Evolutionary conservation across 73 alveolate species (phyloP), one percentile per base, ranked within the genome.

Genomic region (Paraurostyla sp.): DNA sequence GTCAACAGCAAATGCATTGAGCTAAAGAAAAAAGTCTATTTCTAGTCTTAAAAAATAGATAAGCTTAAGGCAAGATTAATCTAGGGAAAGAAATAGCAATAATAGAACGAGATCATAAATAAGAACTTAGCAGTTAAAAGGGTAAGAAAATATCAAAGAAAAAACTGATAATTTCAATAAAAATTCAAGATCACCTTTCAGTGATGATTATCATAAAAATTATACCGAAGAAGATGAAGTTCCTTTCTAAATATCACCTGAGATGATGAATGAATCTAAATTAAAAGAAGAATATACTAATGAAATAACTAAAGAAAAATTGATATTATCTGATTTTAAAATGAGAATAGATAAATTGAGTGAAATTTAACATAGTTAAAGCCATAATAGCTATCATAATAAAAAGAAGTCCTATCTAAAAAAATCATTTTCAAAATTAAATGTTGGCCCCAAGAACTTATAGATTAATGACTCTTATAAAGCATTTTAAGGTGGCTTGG

Each of bases 381-480:
- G 9, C 3, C 25, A 3, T 29, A 60, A 23, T 27, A 16, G 9
- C 7, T 29, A 27, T 27, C 23, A 9, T 27, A 3, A 9, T 6
- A 60, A 60, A 23, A 60, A 60, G 23, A 60, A 25, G 16, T 29
- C 78, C 22, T 60, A 60, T 32, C 78, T 60, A 6, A 60, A 60
- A 60, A 60, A 60, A 60, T 60, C 78, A 27, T 25, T 60, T 29
- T 60, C 78, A 27, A 60, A 60, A 30, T 32, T 60, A 27, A 60
- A 60, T 60, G 15, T 60, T 6, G 13, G 23, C 15, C 49, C 78
- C 7, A 3, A 18, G 32, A 33, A 25, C 13, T 33, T 16, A 3
- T 22, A 9, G 4, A 16, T 16, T 16, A 4, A 13, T 7, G 78
- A 60, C 7, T 60, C 45, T 9, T 32, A 30, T 9, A 60, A 60